These are phyloP conservation scores for Coprinopsis marcescibilis DNA, from an alignment of 768 basidiomycete species.

Conservation along the genomic window DNA sequence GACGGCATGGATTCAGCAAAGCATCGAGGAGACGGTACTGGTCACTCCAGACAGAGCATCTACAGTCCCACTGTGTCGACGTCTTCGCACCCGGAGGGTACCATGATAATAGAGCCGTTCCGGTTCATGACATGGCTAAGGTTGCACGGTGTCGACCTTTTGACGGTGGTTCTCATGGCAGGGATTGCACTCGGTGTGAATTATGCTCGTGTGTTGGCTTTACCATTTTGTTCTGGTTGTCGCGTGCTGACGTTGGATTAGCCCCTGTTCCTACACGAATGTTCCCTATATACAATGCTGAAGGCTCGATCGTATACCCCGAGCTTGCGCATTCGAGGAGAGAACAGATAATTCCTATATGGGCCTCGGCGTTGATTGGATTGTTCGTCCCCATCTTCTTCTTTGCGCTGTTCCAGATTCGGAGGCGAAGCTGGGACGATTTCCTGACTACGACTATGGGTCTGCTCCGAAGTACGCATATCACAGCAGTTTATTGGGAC, in stretches of 20 bases:
- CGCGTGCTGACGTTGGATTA: constrained; percentile 8
- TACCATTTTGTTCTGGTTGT: background rate
- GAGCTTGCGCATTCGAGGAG: constrained; percentile 46
- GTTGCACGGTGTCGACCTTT: constrained; percentile 44
- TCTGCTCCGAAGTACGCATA: constrained; percentile 41
- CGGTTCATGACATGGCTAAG: constrained; percentile 43
- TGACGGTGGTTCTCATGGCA: constrained; percentile 57
- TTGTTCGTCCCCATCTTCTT: constrained; percentile 52
- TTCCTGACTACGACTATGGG: constrained; percentile 49
- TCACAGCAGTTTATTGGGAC: background rate
- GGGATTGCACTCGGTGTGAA: constrained; percentile 49
- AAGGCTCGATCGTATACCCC: constrained; percentile 47
- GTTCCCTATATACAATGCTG: constrained; percentile 38
- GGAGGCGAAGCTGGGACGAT: constrained; percentile 39
- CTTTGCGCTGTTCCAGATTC: constrained; percentile 48
- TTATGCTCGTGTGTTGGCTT: constrained; percentile 31
- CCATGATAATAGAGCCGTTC: no score
- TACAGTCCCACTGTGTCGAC: no score
- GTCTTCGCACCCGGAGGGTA: no score
- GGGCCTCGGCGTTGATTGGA: constrained; percentile 44
- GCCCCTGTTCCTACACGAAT: constrained; percentile 38
- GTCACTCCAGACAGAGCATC: no score
- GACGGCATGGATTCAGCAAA: no score
- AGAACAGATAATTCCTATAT: constrained; percentile 51
- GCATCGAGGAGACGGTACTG: no score